A percentile compares a stretch with the other conserved stretches of the same genome.
These are phyloP conservation scores for Pseudonectria buxi DNA, from an alignment of 2,329 filamentous ascomycete species.

Conservation along the genomic window DNA sequence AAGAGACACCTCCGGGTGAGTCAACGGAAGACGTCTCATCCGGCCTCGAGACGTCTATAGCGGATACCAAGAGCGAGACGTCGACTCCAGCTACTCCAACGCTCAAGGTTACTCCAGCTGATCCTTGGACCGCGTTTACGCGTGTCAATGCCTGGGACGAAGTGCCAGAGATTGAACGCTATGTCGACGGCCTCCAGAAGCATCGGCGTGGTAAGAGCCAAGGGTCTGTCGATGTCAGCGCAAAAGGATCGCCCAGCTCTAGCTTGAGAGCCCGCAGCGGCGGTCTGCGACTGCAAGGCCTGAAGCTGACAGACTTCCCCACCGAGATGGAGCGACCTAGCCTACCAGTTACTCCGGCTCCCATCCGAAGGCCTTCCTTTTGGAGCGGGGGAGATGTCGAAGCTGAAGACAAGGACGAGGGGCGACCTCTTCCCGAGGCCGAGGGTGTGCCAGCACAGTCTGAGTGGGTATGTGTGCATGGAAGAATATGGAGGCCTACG, in stretches of 20 bases:
- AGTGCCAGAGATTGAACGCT: slow-evolving; percentile 78
- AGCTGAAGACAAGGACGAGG: slow-evolving; percentile 42
- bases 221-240: slow-evolving; percentile 12
- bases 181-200: slow-evolving; percentile 71
- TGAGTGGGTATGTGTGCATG: slow-evolving; percentile 85
- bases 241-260: slow-evolving; percentile 11
- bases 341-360: slow-evolving; percentile 83
- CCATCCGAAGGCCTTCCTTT: slow-evolving; percentile 61
- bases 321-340: slow-evolving; percentile 75
- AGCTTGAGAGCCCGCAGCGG: slow-evolving; percentile 8
- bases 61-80: slow-evolving; percentile 31
- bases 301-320: slow-evolving; percentile 82
- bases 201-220: slow-evolving; percentile 37
- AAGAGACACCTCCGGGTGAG: slow-evolving; percentile 19
- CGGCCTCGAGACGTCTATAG: slow-evolving; percentile 26
- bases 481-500: slow-evolving; percentile 39
- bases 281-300: slow-evolving; percentile 27
- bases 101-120: slow-evolving; percentile 39
- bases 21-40: slow-evolving; percentile 24
- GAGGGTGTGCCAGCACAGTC: slow-evolving; percentile 79
- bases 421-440: slow-evolving; percentile 61
- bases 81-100: slow-evolving; percentile 44
- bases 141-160: slow-evolving; percentile 89
- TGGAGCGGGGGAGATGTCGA: slow-evolving; percentile 48
- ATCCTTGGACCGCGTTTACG: slow-evolving; percentile 68